A percentile compares a stretch with the other conserved stretches of the same genome.
phyloP scores from a whole-genome alignment of 2,329 filamentous ascomycete species.

The Aspergillus ibericus region DNA sequence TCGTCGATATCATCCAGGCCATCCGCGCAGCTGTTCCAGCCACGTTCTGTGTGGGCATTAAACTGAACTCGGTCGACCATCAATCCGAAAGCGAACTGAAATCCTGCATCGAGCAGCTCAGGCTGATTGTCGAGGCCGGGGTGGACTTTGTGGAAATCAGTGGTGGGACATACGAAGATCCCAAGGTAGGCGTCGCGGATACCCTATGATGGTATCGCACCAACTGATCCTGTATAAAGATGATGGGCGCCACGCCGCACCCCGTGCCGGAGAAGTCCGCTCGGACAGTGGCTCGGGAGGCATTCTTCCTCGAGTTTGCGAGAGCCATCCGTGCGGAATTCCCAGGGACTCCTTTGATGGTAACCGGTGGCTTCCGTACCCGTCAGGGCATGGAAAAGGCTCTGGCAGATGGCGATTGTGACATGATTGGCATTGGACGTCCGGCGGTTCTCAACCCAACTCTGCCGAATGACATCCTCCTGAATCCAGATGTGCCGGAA shows the following conservation, averaged over 20 bases:
- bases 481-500: background rate
- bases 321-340: slow-evolving; percentile 45
- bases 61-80: slow-evolving; percentile 48
- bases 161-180: slow-evolving; percentile 58
- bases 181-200: slow-evolving; percentile 34
- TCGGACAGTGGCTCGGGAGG: slow-evolving; percentile 47
- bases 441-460: slow-evolving; percentile 42
- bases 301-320: slow-evolving; percentile 65
- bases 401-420: slow-evolving; percentile 42
- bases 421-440: slow-evolving; percentile 47
- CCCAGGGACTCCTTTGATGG: slow-evolving; percentile 47
- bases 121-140: slow-evolving; percentile 40
- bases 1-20: slow-evolving; percentile 41
- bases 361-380: slow-evolving; percentile 61
- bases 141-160: slow-evolving; percentile 67
- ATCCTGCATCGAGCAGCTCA: slow-evolving; percentile 58
- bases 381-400: slow-evolving; percentile 49
- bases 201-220: background rate
- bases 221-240: background rate
- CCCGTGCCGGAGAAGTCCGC: slow-evolving; percentile 20
- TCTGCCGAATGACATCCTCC: background rate
- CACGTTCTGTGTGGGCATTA: slow-evolving; percentile 43
- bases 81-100: slow-evolving; percentile 10
- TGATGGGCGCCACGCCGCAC: background rate
- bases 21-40: slow-evolving; percentile 38